Base-by-base conservation (phyloP, 2,329 filamentous ascomycete genomes). In the Trichocomaceae sp. region DNA sequence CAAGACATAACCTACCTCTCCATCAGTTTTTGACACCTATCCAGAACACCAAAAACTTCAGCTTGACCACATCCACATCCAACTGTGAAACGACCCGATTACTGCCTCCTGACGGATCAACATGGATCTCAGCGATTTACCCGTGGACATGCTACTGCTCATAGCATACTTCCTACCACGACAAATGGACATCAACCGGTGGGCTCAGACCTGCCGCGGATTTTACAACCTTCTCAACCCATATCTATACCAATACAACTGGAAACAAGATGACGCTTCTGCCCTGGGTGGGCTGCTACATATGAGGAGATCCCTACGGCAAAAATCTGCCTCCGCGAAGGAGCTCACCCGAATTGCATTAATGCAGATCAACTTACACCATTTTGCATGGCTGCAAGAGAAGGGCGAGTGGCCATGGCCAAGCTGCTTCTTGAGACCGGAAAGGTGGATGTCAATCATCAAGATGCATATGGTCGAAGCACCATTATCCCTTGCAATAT, bases 351-450 rank as follows among this genome's bases (percentile, higher is more conserved):
- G 15, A 29, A 49, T n/a, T n/a, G n/a, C n/a, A 6, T 39, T 8
- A 5, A 42, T 13, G 26, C 33, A 39, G 15, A n/a, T n/a, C n/a
- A n/a, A n/a, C n/a, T n/a, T n/a, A n/a, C n/a, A n/a, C n/a, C n/a
- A n/a, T n/a, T n/a, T n/a, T n/a, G 13, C 4, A 12, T 20, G 23
- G 51, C 51, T 19, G 50, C 50, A 44, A 10, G 9, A 17, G 29
- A 63, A 12, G 60, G 61, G 4, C 59, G 61, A 20, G 57, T 58
- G 42, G 61, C 58, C 5, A 33, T 47, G 22, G 44, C 37, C 10
- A 35, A 20, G 29, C 19, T 47, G 15, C 23, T 52, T n/a, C 26
- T 52, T 9, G 8, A 23, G 41, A 47, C 29, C 15, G 50, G 50
- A 20, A 37, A 35, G 13, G 31, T 35, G 31, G 31, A 35, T 13